phyloP scores from a whole-genome alignment of 345 rosid genomes.

The Populus nigra region DNA sequence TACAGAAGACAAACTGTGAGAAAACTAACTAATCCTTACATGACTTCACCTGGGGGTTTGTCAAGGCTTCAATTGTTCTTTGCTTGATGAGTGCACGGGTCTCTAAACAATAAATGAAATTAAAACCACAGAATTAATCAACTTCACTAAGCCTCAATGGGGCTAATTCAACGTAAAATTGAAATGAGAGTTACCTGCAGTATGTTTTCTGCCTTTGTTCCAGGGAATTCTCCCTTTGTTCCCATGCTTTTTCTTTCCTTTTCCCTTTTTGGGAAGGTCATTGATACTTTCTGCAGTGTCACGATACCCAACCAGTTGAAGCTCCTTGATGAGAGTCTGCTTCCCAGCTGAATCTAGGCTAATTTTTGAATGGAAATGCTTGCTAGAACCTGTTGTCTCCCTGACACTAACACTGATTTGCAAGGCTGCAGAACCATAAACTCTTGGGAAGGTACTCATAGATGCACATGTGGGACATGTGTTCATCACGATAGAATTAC shows the following conservation, averaged over 20 bases:
- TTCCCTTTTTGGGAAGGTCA: conserved; percentile 37
- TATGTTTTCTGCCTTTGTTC: conserved; percentile 78
- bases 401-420: conserved; percentile 19
- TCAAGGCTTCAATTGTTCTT: conserved; percentile 85
- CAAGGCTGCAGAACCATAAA: conserved; percentile 22
- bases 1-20: conserved; percentile 7
- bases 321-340: conserved; percentile 20
- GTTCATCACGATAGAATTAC: conserved; percentile 18
- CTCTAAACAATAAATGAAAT: conserved; percentile 38
- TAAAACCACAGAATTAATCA: conserved; percentile 16
- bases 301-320: conserved; percentile 6
- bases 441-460: conserved; percentile 26
- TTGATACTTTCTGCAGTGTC: conserved; percentile 11
- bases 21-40: conserved; percentile 52
- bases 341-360: conserved; percentile 15
- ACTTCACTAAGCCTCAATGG: conserved; percentile 2
- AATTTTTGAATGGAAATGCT: conserved; percentile 15
- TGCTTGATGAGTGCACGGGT: conserved; percentile 68
- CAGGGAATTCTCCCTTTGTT: conserved; percentile 83
- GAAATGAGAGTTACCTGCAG: conserved; percentile 44
- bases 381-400: conserved; percentile 20
- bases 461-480: conserved; percentile 16
- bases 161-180: not conserved
- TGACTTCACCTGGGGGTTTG: conserved; percentile 91
- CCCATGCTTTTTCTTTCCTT: conserved; percentile 61